These are phyloP conservation scores for Zea mays DNA, from an alignment of 176 grass and related monocot genomes.

Conservation along the genomic window Zm-B73-REFERENCE-NAM-5.0 NC_050097.1:12536501-12537000, in stretches of 20 bases:
- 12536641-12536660: constrained; percentile 75
- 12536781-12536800: background rate
- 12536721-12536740: background rate
- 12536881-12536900: constrained; percentile 62
- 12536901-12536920: constrained; percentile 86
- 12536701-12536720: constrained; percentile 6
- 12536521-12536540: background rate
- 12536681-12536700: constrained; percentile 76
- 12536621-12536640: constrained; percentile 82
- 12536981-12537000: background rate
- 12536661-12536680: constrained; percentile 55
- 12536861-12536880: constrained; percentile 66
- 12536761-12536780: background rate
- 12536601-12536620: constrained; percentile 69
- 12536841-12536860: constrained; percentile 73
- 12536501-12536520: background rate
- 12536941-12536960: constrained; percentile 12
- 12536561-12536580: constrained; percentile 64
- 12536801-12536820: constrained; percentile 60
- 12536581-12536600: constrained; percentile 63
- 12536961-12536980: background rate
- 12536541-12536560: constrained; percentile 27
- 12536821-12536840: constrained; percentile 58
- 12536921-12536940: constrained; percentile 20
- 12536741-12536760: background rate